Percentiles rank a stretch among this genome's conserved stretches.
phyloP scores from a whole-genome alignment of 192 early-diverging fungal species.

The Phycomyces nitens region DNA sequence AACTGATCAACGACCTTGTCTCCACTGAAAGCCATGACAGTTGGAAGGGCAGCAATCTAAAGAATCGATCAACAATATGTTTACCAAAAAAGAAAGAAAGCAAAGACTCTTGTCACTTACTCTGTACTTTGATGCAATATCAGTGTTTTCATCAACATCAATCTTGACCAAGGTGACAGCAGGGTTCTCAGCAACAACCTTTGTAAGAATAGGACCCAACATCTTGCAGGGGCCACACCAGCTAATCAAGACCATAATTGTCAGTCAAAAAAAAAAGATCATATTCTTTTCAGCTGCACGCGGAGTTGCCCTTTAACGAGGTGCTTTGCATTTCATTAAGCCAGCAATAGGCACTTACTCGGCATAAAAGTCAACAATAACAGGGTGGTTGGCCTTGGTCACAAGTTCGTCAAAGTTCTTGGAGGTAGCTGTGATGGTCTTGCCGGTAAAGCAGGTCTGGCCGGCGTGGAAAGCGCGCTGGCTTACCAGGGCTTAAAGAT shows the following conservation, averaged over 20 bases:
- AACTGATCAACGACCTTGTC: constrained; percentile 62
- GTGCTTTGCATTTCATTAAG: neutral
- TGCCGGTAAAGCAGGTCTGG: constrained; percentile 35
- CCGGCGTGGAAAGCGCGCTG: constrained; percentile 19
- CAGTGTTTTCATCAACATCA: constrained; percentile 66
- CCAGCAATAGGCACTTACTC: constrained; percentile 41
- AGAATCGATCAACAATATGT: constrained; percentile 1
- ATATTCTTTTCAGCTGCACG: neutral
- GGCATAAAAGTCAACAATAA: constrained; percentile 82
- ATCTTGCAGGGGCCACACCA: constrained; percentile 87
- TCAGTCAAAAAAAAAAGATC: constrained; percentile 11
- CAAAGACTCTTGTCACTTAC: constrained; percentile 35
- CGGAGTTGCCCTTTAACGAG: neutral
- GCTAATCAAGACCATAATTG: constrained; percentile 22
- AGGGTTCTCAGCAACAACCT: constrained; percentile 59
- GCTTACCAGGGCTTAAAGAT: neutral
- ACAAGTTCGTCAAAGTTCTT: constrained; percentile 60
- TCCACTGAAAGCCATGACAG: constrained; percentile 67
- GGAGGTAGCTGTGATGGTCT: constrained; percentile 54
- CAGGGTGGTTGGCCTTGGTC: constrained; percentile 55
- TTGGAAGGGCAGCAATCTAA: constrained; percentile 68
- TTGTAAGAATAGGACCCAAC: constrained; percentile 66
- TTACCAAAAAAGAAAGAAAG: too few species aligned
- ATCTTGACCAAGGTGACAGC: constrained; percentile 72
- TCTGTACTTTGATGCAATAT: constrained; percentile 58